These are phyloP conservation scores for Dactylellina cionopaga DNA, from an alignment of 2,329 filamentous ascomycete species.

Conservation along the genomic window DNA sequence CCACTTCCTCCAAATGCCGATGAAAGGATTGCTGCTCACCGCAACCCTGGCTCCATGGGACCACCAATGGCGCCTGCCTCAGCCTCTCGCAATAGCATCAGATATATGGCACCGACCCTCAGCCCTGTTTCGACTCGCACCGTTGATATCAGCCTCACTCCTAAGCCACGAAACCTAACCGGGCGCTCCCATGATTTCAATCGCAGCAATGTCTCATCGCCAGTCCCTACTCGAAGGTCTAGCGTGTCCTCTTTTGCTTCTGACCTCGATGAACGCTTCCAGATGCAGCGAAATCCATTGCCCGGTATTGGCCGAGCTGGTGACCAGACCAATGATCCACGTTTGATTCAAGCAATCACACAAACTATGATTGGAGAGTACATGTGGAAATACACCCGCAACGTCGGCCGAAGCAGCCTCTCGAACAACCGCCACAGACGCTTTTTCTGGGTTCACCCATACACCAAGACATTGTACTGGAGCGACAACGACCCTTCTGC, in stretches of 20 bases:
- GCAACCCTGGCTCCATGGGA: constrained; percentile 72
- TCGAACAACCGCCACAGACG: constrained; percentile 89
- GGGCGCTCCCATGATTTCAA: constrained; percentile 57
- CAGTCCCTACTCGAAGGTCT: constrained; percentile 72
- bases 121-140: constrained; percentile 50
- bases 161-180: constrained; percentile 32
- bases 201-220: constrained; percentile 61
- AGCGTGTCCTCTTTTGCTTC: constrained; percentile 96
- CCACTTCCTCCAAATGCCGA: constrained; percentile 85
- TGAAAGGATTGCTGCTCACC: constrained; percentile 82
- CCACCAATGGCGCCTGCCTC: constrained; percentile 86
- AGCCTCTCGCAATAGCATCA: constrained; percentile 64
- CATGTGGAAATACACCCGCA: constrained; percentile 98
- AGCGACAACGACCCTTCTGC: constrained; percentile 86
- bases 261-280: constrained; percentile 90
- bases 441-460: constrained; percentile 99
- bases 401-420: constrained; percentile 85
- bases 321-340: constrained; percentile 76
- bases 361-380: constrained; percentile 99
- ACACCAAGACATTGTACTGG: constrained; percentile 96
- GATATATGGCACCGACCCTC: constrained; percentile 52
- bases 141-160: constrained; percentile 24
- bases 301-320: constrained; percentile 47
- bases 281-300: constrained; percentile 69
- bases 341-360: constrained; percentile 98